Evolutionary conservation across 768 basidiomycete species (phyloP).

Genomic region (Polyporus arcularius): DNA sequence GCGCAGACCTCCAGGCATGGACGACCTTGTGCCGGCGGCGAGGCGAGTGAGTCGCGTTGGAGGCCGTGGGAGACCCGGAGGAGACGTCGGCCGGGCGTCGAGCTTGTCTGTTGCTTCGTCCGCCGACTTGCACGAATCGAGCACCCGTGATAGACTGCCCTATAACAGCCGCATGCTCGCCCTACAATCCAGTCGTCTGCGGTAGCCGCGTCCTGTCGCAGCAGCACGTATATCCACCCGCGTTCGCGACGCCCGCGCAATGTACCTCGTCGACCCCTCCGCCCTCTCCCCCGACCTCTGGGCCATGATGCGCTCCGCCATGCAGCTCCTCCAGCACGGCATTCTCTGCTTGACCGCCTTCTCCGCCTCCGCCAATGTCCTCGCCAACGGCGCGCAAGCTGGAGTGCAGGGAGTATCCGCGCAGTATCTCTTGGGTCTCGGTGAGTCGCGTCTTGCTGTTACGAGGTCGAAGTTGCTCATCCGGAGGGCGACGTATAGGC

Average conservation of each 20-base stretch:
- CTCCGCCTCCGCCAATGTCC: conserved; percentile 18
- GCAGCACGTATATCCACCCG: conserved; percentile 3
- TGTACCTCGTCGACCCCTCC: conserved; percentile 24
- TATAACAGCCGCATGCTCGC: conserved; percentile 9
- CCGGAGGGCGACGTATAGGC: conserved; percentile 37
- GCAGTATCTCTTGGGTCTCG: conserved; percentile 59
- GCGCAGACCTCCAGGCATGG: no score
- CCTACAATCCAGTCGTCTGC: background rate
- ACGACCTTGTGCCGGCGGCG: no score
- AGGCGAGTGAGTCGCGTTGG: no score
- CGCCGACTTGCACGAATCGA: background rate
- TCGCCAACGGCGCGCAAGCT: conserved; percentile 1
- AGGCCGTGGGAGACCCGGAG: no score
- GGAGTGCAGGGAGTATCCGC: conserved; percentile 37
- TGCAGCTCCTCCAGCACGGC: conserved; percentile 19
- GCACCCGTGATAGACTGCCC: background rate
- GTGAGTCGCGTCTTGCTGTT: conserved; percentile 34
- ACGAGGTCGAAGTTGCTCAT: background rate
- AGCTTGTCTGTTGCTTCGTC: no score
- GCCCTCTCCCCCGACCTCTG: conserved; percentile 22
- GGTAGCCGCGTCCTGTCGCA: background rate
- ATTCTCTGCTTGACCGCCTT: conserved; percentile 23
- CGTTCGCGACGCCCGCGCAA: background rate
- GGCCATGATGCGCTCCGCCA: conserved; percentile 19
- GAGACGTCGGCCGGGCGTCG: no score